phyloP scores from a whole-genome alignment of 192 early-diverging fungal species.

The Coemansia sp. region DNA sequence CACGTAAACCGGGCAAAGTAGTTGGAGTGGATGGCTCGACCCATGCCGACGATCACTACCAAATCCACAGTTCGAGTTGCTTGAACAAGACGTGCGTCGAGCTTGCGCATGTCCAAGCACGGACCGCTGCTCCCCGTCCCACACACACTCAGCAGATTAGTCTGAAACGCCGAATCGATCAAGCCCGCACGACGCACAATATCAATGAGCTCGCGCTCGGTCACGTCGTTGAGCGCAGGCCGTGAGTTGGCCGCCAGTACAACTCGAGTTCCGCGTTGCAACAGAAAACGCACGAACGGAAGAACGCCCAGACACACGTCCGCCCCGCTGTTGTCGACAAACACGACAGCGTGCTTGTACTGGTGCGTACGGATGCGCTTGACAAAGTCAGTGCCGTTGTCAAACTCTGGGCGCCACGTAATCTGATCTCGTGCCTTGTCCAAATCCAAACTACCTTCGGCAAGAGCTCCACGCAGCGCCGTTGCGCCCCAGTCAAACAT shows the following conservation, averaged over 20 bases:
- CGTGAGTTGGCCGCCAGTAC: slow-evolving; percentile 72
- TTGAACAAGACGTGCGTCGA: slow-evolving; percentile 61
- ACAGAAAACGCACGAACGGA: slow-evolving; percentile 68
- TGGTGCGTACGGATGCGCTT: neutral
- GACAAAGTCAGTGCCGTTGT: slow-evolving; percentile 53
- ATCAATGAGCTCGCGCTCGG: slow-evolving; percentile 59
- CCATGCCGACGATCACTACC: slow-evolving; percentile 79
- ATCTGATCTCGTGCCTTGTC: slow-evolving; percentile 50
- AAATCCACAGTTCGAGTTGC: slow-evolving; percentile 62
- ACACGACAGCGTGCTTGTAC: slow-evolving; percentile 68
- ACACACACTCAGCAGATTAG: slow-evolving; percentile 54
- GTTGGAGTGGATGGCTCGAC: slow-evolving; percentile 80
- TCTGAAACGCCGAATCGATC: slow-evolving; percentile 48
- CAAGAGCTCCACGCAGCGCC: slow-evolving; percentile 60
- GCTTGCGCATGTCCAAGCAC: slow-evolving; percentile 67
- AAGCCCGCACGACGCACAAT: slow-evolving; percentile 50
- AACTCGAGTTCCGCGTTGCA: slow-evolving; percentile 53
- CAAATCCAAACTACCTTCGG: slow-evolving; percentile 61
- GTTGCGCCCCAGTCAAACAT: slow-evolving; percentile 84
- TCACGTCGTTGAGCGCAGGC: slow-evolving; percentile 82
- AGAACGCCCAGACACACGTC: slow-evolving; percentile 78
- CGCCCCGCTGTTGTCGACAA: slow-evolving; percentile 82
- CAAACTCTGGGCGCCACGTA: slow-evolving; percentile 46
- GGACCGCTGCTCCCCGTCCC: slow-evolving; percentile 71
- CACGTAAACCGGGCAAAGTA: slow-evolving; percentile 65